Evolutionary conservation across 306 rosid species (phyloP).

Genomic region (Rosa multiflora): DNA sequence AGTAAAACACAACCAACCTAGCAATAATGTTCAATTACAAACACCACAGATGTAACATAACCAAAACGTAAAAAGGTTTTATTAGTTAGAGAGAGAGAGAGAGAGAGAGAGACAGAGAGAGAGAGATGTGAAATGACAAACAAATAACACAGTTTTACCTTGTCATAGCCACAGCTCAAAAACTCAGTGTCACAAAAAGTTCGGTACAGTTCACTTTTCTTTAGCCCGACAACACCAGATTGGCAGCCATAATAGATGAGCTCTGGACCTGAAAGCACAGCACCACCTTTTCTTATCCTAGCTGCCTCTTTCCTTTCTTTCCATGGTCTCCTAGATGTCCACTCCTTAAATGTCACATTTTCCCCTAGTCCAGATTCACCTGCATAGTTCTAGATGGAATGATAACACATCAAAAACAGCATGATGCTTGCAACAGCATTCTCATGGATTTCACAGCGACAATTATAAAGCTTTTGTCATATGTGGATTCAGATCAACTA

Average conservation of each 20-base stretch:
- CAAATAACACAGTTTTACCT: conserved; percentile 35
- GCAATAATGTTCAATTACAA: conserved; percentile 1
- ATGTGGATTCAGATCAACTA: conserved; percentile 37
- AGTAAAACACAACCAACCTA: conserved; percentile 14
- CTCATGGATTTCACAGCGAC: conserved; percentile 3
- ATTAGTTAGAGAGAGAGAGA: conserved; percentile 9
- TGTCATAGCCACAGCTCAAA: conserved; percentile 68
- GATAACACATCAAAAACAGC: conserved; percentile 41
- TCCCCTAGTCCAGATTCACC: conserved; percentile 50
- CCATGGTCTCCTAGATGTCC: conserved; percentile 87
- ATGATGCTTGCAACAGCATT: conserved; percentile 1
- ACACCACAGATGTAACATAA: neutral
- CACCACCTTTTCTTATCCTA: conserved; percentile 35
- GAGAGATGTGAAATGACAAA: neutral
- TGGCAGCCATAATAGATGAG: conserved; percentile 75
- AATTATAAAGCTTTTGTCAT: conserved; percentile 13
- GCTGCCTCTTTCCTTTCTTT: conserved; percentile 71
- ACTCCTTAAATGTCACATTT: conserved; percentile 56
- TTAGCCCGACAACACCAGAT: conserved; percentile 76
- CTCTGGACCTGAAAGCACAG: conserved; percentile 50
- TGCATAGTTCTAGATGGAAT: conserved; percentile 60
- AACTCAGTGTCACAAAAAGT: conserved; percentile 41
- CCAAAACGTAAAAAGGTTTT: neutral
- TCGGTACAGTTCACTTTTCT: conserved; percentile 52
- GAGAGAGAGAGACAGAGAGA: conserved; percentile 13